Conservation (phyloP, 768 basidiomycete genomes). For the Collybia nuda region DNA sequence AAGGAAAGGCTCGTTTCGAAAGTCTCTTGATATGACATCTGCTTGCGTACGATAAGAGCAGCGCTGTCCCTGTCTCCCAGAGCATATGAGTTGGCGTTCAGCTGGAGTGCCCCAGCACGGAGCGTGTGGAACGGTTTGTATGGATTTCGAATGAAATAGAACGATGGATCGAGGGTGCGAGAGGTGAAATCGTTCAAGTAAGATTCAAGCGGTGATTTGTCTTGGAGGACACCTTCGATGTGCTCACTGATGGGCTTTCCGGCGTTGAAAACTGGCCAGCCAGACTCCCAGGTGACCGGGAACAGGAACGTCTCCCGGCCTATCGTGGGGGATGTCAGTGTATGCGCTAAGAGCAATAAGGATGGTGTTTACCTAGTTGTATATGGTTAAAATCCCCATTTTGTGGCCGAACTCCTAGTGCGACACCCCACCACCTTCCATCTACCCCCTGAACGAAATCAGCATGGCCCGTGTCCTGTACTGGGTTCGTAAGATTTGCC, state of each 20-base stretch:
- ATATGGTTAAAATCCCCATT: constrained; percentile 28
- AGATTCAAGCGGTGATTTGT: constrained; percentile 19
- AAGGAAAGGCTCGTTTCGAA: constrained; percentile 37
- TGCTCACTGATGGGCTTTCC: constrained; percentile 29
- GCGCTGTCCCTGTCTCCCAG: constrained; percentile 37
- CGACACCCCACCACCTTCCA: constrained; percentile 40
- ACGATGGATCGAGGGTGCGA: constrained; percentile 24
- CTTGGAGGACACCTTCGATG: constrained; percentile 24
- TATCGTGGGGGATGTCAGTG: constrained; percentile 2
- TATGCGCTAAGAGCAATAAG: neutral
- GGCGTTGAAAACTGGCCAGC: constrained; percentile 38
- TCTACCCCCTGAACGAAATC: constrained; percentile 33
- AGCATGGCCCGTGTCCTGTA: constrained; percentile 37
- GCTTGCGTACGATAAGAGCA: constrained; percentile 35
- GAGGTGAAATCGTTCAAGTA: constrained; percentile 30
- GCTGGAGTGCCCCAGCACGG: constrained; percentile 26
- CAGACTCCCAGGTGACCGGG: constrained; percentile 36
- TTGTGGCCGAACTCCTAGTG: constrained; percentile 38
- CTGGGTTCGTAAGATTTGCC: constrained; percentile 28
- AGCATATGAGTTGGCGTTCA: constrained; percentile 34
- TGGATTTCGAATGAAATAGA: constrained; percentile 38
- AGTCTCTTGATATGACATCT: constrained; percentile 33
- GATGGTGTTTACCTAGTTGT: constrained; percentile 25
- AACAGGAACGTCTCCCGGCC: constrained; percentile 40
- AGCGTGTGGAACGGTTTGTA: constrained; percentile 36